A percentile compares a stretch with the other conserved stretches of the same genome.
These are phyloP conservation scores for Hypoxylon subgilvum DNA, from an alignment of 495 filamentous ascomycete genomes.

Conservation along the genomic window DNA sequence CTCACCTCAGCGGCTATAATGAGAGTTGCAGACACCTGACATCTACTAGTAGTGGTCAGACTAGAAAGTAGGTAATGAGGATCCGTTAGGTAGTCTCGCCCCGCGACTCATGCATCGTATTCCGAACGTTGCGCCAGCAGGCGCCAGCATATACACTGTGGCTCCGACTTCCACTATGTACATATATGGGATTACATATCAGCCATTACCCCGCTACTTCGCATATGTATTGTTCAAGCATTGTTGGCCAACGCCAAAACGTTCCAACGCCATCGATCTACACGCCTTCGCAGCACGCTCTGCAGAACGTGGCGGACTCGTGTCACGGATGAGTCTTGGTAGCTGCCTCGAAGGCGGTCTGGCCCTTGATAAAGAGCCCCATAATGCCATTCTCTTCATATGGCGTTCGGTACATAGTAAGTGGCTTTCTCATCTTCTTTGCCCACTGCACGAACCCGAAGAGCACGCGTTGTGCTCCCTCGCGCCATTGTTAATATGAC, in stretches of 20 bases:
- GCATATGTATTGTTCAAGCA: conserved; percentile 15
- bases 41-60: background rate
- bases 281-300: background rate
- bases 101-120: conserved; percentile 10
- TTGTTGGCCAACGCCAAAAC: conserved; percentile 18
- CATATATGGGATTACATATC: background rate
- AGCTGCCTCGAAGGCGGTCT: conserved; percentile 36
- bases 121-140: too few relatives aligned
- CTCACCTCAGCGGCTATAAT: conserved; percentile 21
- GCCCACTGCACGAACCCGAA: conserved; percentile 23
- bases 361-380: conserved; percentile 26
- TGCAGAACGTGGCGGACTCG: conserved; percentile 34
- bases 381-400: conserved; percentile 20
- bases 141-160: background rate
- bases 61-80: too few relatives aligned
- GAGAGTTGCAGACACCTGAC: background rate
- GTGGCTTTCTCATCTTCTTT: conserved; percentile 19
- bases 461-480: conserved; percentile 15
- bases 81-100: too few relatives aligned
- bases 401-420: conserved; percentile 35
- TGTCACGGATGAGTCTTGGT: conserved; percentile 32
- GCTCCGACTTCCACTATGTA: background rate
- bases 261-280: conserved; percentile 20
- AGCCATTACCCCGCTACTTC: too few relatives aligned
- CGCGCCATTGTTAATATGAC: conserved; percentile 15